Conservation (phyloP, 768 basidiomycete species). For the Agaricus subrufescens region DNA sequence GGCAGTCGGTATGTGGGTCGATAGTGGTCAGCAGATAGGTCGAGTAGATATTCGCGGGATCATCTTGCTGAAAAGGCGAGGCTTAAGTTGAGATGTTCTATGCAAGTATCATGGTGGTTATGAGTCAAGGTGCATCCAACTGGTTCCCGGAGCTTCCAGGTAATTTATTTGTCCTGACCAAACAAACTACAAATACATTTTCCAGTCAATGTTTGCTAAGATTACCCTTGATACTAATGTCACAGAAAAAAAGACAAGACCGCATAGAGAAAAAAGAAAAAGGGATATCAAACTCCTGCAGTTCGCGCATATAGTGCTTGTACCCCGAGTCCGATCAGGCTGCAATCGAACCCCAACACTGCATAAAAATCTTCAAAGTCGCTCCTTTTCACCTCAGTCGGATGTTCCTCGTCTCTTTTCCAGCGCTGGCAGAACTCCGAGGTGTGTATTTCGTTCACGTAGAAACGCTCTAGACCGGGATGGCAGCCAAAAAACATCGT, state of each 20-base stretch:
- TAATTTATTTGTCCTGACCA: slow-evolving; percentile 1
- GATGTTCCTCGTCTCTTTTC: not conserved
- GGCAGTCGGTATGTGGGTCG: not conserved
- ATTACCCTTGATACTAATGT: too few relatives aligned
- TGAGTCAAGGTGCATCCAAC: slow-evolving; percentile 1
- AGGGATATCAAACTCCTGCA: too few relatives aligned
- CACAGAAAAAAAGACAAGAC: too few relatives aligned
- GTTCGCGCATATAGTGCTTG: not conserved
- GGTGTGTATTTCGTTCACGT: not conserved
- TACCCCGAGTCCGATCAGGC: not conserved
- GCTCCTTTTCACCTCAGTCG: not conserved
- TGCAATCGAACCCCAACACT: not conserved
- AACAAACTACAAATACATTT: not conserved
- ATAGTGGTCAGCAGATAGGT: not conserved
- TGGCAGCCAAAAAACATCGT: not conserved
- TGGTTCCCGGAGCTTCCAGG: not conserved
- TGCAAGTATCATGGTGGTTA: slow-evolving; percentile 3
- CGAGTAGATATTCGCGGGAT: slow-evolving; percentile 24
- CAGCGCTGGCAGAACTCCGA: not conserved
- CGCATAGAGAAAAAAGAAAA: too few relatives aligned
- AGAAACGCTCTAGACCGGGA: not conserved
- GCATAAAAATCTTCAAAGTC: not conserved
- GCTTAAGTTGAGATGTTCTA: slow-evolving; percentile 2
- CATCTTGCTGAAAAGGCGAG: slow-evolving; percentile 16
- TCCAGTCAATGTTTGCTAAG: too few relatives aligned